Evolutionary conservation across 176 grass and related monocot species (phyloP).

Genomic region (Aegilops longissima): DNA sequence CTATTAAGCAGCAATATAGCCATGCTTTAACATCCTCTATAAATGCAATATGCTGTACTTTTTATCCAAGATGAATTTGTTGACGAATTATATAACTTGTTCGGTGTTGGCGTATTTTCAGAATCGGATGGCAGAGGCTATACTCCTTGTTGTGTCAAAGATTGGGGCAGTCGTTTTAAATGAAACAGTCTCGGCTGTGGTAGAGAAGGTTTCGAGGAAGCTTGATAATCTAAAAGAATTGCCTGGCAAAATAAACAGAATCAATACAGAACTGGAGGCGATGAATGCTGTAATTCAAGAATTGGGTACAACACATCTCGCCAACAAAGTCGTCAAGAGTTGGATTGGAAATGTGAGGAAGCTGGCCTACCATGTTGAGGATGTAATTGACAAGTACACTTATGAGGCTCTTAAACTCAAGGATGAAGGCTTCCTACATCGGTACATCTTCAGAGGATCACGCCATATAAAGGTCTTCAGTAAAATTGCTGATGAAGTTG

Average conservation of each 20-base stretch:
- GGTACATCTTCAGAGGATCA: constrained; percentile 5
- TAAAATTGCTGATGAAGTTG: constrained; percentile 33
- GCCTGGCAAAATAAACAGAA: not conserved
- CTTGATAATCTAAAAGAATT: not conserved
- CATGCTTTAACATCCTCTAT: too few species aligned
- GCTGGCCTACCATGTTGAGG: constrained; percentile 31
- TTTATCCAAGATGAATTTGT: not conserved
- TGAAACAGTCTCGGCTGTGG: not conserved
- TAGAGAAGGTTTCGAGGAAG: not conserved
- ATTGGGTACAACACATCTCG: not conserved
- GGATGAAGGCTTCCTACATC: constrained; percentile 5
- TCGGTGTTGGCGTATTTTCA: not conserved
- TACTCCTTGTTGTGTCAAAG: not conserved
- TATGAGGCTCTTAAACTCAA: not conserved
- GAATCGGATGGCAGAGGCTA: not conserved
- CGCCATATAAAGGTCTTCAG: constrained; percentile 7
- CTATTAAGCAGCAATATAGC: too few species aligned
- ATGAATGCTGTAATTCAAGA: constrained; percentile 30
- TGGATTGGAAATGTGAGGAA: constrained; percentile 43
- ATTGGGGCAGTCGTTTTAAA: not conserved
- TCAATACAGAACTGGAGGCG: not conserved
- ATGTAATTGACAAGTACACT: constrained; percentile 46
- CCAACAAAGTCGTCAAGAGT: not conserved
- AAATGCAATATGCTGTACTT: not conserved
- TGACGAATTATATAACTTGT: not conserved